These are phyloP conservation scores for Sonneratia caseolaris DNA, from an alignment of 345 rosid species.

Conservation along the genomic window DNA sequence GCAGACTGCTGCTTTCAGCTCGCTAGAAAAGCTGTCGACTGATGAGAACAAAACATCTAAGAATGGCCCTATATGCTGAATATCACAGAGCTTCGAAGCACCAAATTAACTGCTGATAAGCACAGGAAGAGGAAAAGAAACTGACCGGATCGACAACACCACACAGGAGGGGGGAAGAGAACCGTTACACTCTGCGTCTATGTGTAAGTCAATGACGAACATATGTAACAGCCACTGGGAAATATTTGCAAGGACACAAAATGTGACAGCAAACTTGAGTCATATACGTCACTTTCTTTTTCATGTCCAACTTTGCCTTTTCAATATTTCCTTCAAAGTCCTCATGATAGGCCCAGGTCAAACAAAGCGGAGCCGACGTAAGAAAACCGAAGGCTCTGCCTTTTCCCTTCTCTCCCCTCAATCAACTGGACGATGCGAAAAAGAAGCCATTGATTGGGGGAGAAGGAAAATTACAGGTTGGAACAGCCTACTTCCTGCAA, in stretches of 20 bases:
- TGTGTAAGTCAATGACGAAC: not conserved
- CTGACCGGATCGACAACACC: not conserved
- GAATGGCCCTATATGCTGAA: not conserved
- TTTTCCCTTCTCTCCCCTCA: not conserved
- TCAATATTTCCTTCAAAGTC: not conserved
- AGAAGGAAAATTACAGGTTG: not conserved
- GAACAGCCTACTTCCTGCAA: not conserved
- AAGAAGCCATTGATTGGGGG: conserved; percentile 5
- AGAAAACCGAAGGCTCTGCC: not conserved
- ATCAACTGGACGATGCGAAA: conserved; percentile 1
- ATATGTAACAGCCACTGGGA: not conserved
- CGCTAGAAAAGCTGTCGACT: not conserved
- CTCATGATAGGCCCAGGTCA: not conserved
- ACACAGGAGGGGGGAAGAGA: not conserved
- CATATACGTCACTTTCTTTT: not conserved
- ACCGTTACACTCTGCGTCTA: not conserved
- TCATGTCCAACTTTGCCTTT: not conserved
- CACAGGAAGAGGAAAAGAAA: not conserved
- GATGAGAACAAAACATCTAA: not conserved
- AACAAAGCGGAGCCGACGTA: conserved; percentile 4
- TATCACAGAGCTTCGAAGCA: too few species aligned
- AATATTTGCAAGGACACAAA: not conserved
- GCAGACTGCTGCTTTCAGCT: not conserved
- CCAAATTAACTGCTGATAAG: not conserved
- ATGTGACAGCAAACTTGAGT: not conserved